A percentile compares a stretch with the other conserved stretches of the same genome.
phyloP scores from a whole-genome alignment of 352 stramenopile species.

The Peronospora destructor region DNA sequence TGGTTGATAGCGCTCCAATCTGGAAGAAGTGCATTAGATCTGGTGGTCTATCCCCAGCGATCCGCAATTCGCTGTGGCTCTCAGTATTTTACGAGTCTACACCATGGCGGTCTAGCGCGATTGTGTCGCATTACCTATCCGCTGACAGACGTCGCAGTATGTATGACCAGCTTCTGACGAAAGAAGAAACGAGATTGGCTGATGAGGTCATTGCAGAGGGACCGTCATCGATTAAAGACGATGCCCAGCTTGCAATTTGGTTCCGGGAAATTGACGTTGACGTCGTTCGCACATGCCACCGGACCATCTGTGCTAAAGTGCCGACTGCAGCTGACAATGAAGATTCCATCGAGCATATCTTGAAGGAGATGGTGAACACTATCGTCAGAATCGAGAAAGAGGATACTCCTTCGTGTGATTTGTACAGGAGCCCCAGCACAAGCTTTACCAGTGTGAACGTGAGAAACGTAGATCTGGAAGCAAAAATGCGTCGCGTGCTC shows the following conservation, averaged over 20 bases:
- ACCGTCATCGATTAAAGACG: conserved; percentile 30
- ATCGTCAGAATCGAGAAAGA: conserved; percentile 9
- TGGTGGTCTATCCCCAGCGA: conserved; percentile 34
- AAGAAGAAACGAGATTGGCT: conserved; percentile 39
- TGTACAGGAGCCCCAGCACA: neutral
- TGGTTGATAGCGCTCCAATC: conserved; percentile 41
- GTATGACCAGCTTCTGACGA: conserved; percentile 63
- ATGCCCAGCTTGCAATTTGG: conserved; percentile 52
- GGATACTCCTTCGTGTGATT: neutral
- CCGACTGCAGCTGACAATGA: conserved; percentile 9
- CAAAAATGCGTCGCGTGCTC: conserved; percentile 70
- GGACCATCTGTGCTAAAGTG: conserved; percentile 36
- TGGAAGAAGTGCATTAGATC: conserved; percentile 74
- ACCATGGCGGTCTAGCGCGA: conserved; percentile 36
- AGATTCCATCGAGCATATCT: conserved; percentile 11
- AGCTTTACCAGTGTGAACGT: neutral
- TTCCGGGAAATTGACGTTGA: conserved; percentile 80
- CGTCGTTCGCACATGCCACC: conserved; percentile 65
- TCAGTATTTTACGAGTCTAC: conserved; percentile 52
- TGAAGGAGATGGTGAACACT: conserved; percentile 20
- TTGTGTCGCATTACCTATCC: conserved; percentile 40
- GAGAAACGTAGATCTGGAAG: conserved; percentile 32
- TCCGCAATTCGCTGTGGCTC: conserved; percentile 61
- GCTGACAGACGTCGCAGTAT: conserved; percentile 38
- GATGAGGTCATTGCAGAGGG: conserved; percentile 19